Conservation (phyloP, 306 rosid species). For the Cotoneaster glaucophyllus region DNA sequence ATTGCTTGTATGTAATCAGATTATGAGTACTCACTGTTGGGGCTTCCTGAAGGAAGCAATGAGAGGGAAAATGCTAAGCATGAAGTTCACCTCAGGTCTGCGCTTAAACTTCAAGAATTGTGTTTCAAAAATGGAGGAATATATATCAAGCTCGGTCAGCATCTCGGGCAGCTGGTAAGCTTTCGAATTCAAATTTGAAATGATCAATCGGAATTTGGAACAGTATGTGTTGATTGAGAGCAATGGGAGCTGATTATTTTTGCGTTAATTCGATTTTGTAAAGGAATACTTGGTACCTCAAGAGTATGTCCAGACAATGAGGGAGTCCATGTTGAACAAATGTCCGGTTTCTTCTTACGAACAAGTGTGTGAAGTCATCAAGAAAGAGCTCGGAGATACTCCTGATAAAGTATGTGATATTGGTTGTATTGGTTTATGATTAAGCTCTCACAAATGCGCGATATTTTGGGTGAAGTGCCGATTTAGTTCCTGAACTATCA, state of each 20-base stretch:
- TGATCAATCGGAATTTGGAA: neutral
- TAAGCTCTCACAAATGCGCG: neutral
- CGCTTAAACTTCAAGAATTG: slow-evolving; percentile 67
- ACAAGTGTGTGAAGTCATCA: slow-evolving; percentile 67
- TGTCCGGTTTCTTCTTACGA: slow-evolving; percentile 94
- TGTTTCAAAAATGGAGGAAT: slow-evolving; percentile 93
- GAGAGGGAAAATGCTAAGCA: slow-evolving; percentile 58
- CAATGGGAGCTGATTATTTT: neutral
- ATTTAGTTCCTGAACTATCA: too few relatives aligned
- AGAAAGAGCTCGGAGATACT: slow-evolving; percentile 78
- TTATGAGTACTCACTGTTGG: slow-evolving; percentile 77
- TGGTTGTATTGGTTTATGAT: neutral
- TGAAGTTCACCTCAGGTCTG: slow-evolving; percentile 90
- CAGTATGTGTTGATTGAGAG: neutral
- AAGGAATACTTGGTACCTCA: slow-evolving; percentile 88
- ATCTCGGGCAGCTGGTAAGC: slow-evolving; percentile 84
- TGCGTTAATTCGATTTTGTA: slow-evolving; percentile 15
- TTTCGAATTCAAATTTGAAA: neutral
- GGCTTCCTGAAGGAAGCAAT: slow-evolving; percentile 63
- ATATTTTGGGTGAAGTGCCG: too few relatives aligned
- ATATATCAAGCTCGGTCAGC: slow-evolving; percentile 96
- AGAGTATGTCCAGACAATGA: slow-evolving; percentile 80
- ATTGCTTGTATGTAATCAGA: slow-evolving; percentile 36
- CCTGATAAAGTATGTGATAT: slow-evolving; percentile 66
- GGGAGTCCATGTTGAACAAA: slow-evolving; percentile 86